Base-by-base conservation (phyloP, 192 early-diverging fungal species). In the Dissophora ornata region DNA sequence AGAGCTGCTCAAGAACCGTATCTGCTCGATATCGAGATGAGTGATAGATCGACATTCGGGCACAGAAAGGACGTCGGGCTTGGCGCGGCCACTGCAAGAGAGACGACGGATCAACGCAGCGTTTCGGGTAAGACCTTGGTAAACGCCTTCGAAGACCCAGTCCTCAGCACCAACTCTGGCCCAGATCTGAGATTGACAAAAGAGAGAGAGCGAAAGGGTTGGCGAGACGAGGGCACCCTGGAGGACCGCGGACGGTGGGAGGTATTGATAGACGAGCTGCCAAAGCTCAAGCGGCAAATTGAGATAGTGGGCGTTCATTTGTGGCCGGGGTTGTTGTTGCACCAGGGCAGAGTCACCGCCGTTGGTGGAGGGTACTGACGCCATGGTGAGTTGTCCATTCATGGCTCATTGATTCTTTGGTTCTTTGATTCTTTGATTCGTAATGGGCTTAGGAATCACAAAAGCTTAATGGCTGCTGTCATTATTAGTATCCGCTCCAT, bases 111-210 rank as follows among this genome's bases (percentile, higher is more conserved):
- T 22, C 25, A 62, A 19, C 2, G 29, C 4, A 2, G 54, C 42
- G 28, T 71, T 71, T 2, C 61, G 30, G 22, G 45, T 13, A 10
- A 71, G 47, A 2, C 69, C 69, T 32, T 63, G 53, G 38, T 51
- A 45, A 25, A 63, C 15, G 9, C 69, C 54, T 32, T 62, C 60
- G 32, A 57, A 50, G 21, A 57, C 54, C 69, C 69, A 71, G 19
- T 71, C 69, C 12, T 71, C 69, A 3, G 53, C 53, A 8, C 38
- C 38, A 4, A 71, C 10, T 6, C 33, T 53, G 46, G 60, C 42
- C 69, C 69, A 71, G 29, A 71, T 71, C 46, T 63, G 59, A 12
- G 69, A 63, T 15, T 71, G 69, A 15, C 69, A 71, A 28, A 47
- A 71, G 25, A 47, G 69, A 4, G 69, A 71, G 24, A 71, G 33